These are phyloP conservation scores for Parastagonospora avenae DNA, from an alignment of 2,329 filamentous ascomycete species.

Conservation along the genomic window DNA sequence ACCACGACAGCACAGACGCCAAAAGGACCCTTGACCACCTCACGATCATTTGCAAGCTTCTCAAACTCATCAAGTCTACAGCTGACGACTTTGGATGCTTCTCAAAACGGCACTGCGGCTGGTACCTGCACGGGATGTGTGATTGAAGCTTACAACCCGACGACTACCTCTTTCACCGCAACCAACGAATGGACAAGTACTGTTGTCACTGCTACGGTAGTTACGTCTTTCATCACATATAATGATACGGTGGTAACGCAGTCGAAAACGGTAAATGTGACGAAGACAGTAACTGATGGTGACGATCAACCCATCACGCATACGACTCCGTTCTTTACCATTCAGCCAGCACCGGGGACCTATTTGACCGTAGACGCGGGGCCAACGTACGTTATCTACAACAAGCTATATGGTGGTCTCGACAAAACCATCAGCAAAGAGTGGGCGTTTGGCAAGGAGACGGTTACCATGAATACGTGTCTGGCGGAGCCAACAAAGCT, in stretches of 20 bases:
- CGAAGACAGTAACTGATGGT: constrained; percentile 22
- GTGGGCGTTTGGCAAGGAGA: constrained; percentile 1
- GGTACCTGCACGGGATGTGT: constrained; percentile 39
- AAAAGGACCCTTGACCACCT: no score
- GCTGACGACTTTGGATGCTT: not conserved
- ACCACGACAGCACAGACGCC: no score
- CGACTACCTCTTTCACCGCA: constrained; percentile 24
- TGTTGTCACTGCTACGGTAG: constrained; percentile 33
- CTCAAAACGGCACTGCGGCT: constrained; percentile 3
- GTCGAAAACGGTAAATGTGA: constrained; percentile 30
- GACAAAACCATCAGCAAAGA: constrained; percentile 11
- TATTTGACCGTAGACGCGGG: constrained; percentile 24
- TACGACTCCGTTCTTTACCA: constrained; percentile 27
- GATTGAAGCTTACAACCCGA: constrained; percentile 28
- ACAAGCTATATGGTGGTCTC: constrained; percentile 29
- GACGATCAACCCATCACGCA: constrained; percentile 22
- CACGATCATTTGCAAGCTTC: not conserved
- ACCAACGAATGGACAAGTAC: constrained; percentile 23
- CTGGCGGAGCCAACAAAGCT: constrained; percentile 15
- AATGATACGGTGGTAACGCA: constrained; percentile 35
- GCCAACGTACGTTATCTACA: constrained; percentile 40
- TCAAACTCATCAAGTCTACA: not conserved
- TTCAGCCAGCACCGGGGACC: constrained; percentile 22
- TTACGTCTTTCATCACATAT: constrained; percentile 33
- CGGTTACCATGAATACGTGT: constrained; percentile 8